Conservation (phyloP, 2,329 filamentous ascomycete species). For the Colletotrichum eleusines region DNA sequence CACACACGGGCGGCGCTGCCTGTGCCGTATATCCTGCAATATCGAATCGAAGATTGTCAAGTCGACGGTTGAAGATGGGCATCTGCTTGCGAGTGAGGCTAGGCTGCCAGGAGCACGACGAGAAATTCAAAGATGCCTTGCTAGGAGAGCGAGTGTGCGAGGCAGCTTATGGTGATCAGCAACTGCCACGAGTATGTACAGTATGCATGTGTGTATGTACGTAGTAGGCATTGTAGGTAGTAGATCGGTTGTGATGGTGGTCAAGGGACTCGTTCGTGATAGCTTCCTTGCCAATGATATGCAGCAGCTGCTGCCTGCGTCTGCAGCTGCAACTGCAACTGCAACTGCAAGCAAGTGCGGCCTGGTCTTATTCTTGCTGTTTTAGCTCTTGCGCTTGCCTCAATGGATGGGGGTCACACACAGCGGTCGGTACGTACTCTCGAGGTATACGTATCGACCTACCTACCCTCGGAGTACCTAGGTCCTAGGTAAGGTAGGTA, state of each 20-base stretch:
- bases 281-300: background rate
- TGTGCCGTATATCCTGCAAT: conserved; percentile 28
- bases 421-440: background rate
- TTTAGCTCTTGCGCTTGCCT: background rate
- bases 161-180: background rate
- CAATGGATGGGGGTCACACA: background rate
- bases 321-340: background rate
- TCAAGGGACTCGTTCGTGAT: background rate
- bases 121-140: conserved; percentile 9
- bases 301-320: background rate
- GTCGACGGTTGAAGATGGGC: conserved; percentile 16
- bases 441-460: background rate
- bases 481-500: background rate
- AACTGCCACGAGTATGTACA: too few species aligned
- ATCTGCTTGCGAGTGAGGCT: conserved; percentile 21
- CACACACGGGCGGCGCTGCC: conserved; percentile 19
- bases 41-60: conserved; percentile 10
- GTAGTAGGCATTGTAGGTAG: too few species aligned
- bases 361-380: background rate
- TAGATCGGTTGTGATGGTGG: too few species aligned
- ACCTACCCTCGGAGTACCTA: background rate
- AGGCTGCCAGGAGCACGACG: conserved; percentile 11
- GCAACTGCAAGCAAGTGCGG: background rate
- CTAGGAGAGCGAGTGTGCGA: background rate
- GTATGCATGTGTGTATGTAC: too few species aligned